Evolutionary conservation across 345 rosid genomes (phyloP), one percentile per base, ranked within the genome.

Genomic region (Toxicodendron radicans): DNA sequence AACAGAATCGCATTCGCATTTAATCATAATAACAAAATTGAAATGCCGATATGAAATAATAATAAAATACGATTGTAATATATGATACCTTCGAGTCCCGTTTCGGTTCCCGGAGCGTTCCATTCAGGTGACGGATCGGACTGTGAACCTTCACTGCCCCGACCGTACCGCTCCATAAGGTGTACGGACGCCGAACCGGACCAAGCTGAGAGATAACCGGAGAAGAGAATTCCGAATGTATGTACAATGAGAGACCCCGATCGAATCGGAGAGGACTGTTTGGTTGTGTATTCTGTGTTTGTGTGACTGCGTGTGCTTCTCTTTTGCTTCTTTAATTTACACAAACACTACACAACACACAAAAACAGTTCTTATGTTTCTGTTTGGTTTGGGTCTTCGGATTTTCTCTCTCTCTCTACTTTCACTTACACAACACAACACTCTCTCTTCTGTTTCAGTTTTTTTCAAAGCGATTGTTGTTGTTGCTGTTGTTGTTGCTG

Each of bases 81-180:
- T 8, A 75, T 46, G 72, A 72, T 54, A 88, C 98, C 97, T 87
- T 87, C 92, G 48, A 87, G 80, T 16, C 92, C 90, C 18, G 91
- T 87, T 79, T 87, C 92, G 64, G 71, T 76, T 65, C 81, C 86
- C 60, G 92, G 71, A 81, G 82, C 79, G 11, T 85, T 60, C 92
- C 92, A 88, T 84, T 88, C 90, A 80, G 84, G 88, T 68, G 88
- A 75, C 83, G 91, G 91, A 87, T 90, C 94, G 74, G 90, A 80
- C 79, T 83, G 85, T 11, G 89, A 72, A 56, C 80, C 89, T 76
- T 85, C 90, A n/a, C 80, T 87, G 75, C 57, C 63, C 80, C 82
- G 84, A 80, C 83, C 83, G 88, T 85, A 84, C 97, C 88, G 88
- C 81, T 91, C 94, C 97, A 82, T 73, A 63, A 38, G 9, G 10